Conservation (phyloP, 2,329 filamentous ascomycete species). For the Arthrobotrys musiformis region DNA sequence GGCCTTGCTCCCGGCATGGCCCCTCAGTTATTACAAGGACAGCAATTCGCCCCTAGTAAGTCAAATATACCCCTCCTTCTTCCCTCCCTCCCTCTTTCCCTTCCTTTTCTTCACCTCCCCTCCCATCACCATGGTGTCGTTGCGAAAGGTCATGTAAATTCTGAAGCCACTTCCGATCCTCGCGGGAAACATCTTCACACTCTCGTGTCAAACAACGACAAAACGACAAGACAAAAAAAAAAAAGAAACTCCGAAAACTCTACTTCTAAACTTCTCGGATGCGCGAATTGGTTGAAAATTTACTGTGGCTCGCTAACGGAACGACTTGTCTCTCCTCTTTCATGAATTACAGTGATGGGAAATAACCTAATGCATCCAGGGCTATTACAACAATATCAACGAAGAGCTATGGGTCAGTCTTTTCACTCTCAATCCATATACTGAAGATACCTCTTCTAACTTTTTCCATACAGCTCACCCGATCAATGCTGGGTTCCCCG, state of each 20-base stretch:
- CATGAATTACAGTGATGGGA: conserved; percentile 42
- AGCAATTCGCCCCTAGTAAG: conserved; percentile 50
- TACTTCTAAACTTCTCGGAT: conserved; percentile 41
- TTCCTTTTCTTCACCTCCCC: not conserved
- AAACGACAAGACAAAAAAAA: conserved; percentile 14
- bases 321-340: conserved; percentile 23
- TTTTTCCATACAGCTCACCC: conserved; percentile 22
- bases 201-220: conserved; percentile 23
- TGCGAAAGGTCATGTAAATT: conserved; percentile 52
- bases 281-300: conserved; percentile 53
- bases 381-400: conserved; percentile 53
- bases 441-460: not conserved
- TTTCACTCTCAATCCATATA: not conserved
- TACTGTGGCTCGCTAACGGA: conserved; percentile 49
- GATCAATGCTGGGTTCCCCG: conserved; percentile 40
- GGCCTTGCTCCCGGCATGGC: conserved; percentile 44
- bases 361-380: conserved; percentile 56
- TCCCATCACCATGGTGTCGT: conserved; percentile 18
- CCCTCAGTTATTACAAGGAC: conserved; percentile 46
- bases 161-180: conserved; percentile 31
- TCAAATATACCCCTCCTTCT: not conserved
- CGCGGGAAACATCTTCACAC: conserved; percentile 19
- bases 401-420: conserved; percentile 36
- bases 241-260: conserved; percentile 17
- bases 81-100: not conserved